Percentiles rank a stretch among this genome's conserved stretches.
phyloP scores from a whole-genome alignment of 208 protist genomes.

The Lotmaria passim region DNA sequence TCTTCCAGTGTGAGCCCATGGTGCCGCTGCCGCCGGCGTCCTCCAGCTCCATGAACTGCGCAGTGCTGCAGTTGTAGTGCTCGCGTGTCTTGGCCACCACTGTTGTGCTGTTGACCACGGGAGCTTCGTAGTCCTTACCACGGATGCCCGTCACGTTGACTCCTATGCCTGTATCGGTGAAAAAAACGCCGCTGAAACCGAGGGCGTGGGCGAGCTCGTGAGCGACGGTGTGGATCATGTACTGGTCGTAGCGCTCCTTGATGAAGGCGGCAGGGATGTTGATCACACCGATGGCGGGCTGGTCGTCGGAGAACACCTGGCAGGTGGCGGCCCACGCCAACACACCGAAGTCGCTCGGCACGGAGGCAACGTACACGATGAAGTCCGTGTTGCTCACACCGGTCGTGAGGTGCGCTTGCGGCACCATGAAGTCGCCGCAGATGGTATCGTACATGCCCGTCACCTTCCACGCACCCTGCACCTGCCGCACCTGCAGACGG shows the following conservation, averaged over 20 bases:
- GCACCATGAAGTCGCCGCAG: conserved; percentile 9
- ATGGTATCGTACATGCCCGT: neutral
- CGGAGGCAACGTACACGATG: conserved; percentile 69
- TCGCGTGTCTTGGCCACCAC: conserved; percentile 40
- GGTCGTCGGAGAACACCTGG: conserved; percentile 17
- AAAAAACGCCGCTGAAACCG: conserved; percentile 56
- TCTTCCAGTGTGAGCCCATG: conserved; percentile 85
- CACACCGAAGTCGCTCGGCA: conserved; percentile 10
- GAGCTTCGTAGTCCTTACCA: conserved; percentile 27
- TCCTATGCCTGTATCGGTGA: conserved; percentile 12
- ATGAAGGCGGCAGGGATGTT: conserved; percentile 60
- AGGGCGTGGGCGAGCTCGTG: conserved; percentile 92
- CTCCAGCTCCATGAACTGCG: conserved; percentile 79
- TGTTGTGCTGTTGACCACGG: conserved; percentile 37
- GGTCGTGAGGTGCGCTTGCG: conserved; percentile 33
- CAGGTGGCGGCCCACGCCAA: conserved; percentile 61
- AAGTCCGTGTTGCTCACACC: conserved; percentile 62
- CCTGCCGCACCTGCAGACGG: conserved; percentile 47
- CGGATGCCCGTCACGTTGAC: conserved; percentile 29
- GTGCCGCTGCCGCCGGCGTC: conserved; percentile 56
- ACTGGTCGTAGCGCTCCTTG: neutral
- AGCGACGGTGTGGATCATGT: conserved; percentile 33
- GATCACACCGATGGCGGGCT: conserved; percentile 49
- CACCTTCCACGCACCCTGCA: conserved; percentile 26
- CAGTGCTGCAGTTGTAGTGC: conserved; percentile 71